Percentiles rank a stretch among this genome's conserved stretches.
Conservation (phyloP, 2,329 filamentous ascomycete genomes). For the Colletotrichum cereale region DNA sequence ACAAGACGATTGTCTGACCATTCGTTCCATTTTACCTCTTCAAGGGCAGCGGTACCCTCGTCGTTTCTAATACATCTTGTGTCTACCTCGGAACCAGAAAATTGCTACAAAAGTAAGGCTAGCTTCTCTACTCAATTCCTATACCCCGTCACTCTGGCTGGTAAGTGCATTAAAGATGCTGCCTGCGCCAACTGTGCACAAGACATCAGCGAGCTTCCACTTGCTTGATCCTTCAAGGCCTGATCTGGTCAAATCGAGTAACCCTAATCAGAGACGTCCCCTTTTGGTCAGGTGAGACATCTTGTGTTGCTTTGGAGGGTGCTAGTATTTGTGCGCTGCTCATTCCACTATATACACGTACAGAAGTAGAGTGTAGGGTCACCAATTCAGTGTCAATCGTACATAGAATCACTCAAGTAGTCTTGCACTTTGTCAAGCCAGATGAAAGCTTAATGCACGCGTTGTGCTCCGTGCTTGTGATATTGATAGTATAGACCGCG, state of each 20-base stretch:
- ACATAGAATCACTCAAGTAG: neutral
- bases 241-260: too few species aligned
- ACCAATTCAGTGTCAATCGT: too few species aligned
- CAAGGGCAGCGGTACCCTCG: neutral
- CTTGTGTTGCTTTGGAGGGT: too few species aligned
- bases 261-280: too few species aligned
- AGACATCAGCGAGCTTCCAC: conserved; percentile 15
- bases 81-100: neutral
- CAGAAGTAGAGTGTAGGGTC: too few species aligned
- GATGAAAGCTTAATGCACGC: neutral
- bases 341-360: neutral
- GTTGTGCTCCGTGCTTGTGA: neutral
- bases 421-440: neutral
- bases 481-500: neutral
- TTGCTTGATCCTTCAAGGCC: conserved; percentile 3
- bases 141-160: conserved; percentile 4
- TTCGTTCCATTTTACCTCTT: neutral
- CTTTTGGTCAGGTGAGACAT: too few species aligned
- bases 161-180: conserved; percentile 3
- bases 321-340: neutral
- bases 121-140: conserved; percentile 14
- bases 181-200: conserved; percentile 12
- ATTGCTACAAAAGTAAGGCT: conserved; percentile 11
- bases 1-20: neutral
- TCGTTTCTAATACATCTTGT: neutral